These are phyloP conservation scores for Achaetomium macrosporum DNA, from an alignment of 2,329 filamentous ascomycete genomes.

Conservation along the genomic window DNA sequence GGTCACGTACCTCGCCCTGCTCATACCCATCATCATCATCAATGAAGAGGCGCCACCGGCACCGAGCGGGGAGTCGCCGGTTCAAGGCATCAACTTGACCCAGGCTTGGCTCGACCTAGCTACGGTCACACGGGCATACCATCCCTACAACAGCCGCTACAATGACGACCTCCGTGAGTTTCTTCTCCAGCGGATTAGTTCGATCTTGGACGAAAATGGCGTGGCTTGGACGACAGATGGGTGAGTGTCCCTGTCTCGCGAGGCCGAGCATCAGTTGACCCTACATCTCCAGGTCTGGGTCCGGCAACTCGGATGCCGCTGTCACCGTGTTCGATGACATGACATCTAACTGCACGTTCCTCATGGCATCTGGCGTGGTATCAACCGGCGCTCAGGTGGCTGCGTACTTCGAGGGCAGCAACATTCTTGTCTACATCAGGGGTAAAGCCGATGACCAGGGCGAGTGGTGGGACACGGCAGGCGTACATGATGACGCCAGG, in stretches of 20 bases:
- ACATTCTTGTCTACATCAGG: constrained; percentile 86
- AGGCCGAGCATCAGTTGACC: constrained; percentile 13
- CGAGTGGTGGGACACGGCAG: constrained; percentile 61
- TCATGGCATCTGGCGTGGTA: constrained; percentile 31
- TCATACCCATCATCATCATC: constrained; percentile 65
- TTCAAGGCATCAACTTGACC: constrained; percentile 67
- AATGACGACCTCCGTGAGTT: constrained; percentile 78
- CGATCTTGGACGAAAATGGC: constrained; percentile 60
- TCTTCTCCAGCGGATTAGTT: constrained; percentile 63
- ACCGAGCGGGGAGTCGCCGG: constrained; percentile 46
- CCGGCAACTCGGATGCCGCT: constrained; percentile 7
- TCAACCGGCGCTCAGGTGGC: constrained; percentile 27
- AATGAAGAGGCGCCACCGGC: constrained; percentile 70
- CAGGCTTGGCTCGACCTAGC: constrained; percentile 85
- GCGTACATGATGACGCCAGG: constrained; percentile 33
- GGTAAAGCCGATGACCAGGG: constrained; percentile 68
- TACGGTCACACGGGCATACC: constrained; percentile 65
- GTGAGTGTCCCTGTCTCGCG: constrained; percentile 9
- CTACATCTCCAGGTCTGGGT: constrained; percentile 14
- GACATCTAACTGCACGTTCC: constrained; percentile 69
- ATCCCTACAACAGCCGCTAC: constrained; percentile 80
- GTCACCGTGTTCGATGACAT: constrained; percentile 71
- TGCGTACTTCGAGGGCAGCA: constrained; percentile 87
- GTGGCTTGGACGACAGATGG: constrained; percentile 41
- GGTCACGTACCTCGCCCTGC: constrained; percentile 68